Percentiles rank a stretch among this genome's conserved stretches.
Evolutionary conservation across 23 red algal species (phyloP).

Genomic region (Pyropia haitanensis): DNA sequence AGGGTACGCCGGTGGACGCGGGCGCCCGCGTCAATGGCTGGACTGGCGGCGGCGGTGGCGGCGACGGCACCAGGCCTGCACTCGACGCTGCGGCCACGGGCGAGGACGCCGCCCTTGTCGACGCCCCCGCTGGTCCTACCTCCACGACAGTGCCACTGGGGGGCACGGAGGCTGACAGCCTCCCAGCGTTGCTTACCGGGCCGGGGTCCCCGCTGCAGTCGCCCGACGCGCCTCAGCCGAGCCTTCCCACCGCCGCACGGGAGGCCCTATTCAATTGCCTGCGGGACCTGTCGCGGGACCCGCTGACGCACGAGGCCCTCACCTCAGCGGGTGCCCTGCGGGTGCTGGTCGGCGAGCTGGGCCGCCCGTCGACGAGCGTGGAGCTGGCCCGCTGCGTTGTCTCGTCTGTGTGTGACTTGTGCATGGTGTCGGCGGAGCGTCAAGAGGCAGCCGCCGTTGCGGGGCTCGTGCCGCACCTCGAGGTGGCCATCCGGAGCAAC

Average conservation of each 20-base stretch:
- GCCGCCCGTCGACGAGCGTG: slow-evolving; percentile 2
- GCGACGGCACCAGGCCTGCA: too few relatives aligned
- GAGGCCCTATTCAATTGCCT: slow-evolving; percentile 24
- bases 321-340: slow-evolving; percentile 48
- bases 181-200: too few relatives aligned
- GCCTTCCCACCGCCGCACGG: too few relatives aligned
- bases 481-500: slow-evolving; percentile 38
- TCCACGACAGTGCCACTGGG: too few relatives aligned
- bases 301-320: slow-evolving; percentile 54
- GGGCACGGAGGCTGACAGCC: too few relatives aligned
- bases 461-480: slow-evolving; percentile 72
- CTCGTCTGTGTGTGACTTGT: slow-evolving; percentile 68
- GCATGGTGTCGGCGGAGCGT: slow-evolving; percentile 55
- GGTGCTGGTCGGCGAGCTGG: slow-evolving; percentile 55
- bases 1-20: too few relatives aligned
- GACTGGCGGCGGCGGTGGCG: too few relatives aligned
- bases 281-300: slow-evolving; percentile 73
- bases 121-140: too few relatives aligned
- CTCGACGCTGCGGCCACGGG: too few relatives aligned
- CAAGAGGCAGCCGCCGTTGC: slow-evolving; percentile 65
- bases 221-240: too few relatives aligned
- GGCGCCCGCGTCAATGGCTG: neutral
- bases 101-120: too few relatives aligned
- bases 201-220: slow-evolving; percentile 8
- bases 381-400: slow-evolving; percentile 61